Evolutionary conservation across 495 filamentous ascomycete genomes (phyloP).

Genomic region (Articulospora tetracladia): DNA sequence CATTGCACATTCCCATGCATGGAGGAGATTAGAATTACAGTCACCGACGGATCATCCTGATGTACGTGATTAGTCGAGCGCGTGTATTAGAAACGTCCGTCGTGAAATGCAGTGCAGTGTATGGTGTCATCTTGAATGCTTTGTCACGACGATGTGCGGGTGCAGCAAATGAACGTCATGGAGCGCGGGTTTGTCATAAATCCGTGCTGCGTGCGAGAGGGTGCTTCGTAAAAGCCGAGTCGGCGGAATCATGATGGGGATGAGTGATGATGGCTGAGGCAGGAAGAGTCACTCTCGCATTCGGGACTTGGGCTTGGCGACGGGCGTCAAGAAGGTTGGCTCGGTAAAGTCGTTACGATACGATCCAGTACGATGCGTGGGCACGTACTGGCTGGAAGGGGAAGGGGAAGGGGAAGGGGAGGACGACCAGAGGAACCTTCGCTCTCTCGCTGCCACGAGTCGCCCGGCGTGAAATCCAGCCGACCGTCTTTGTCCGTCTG

Average conservation of each 20-base stretch:
- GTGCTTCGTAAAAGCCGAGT: background rate
- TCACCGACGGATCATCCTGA: no score
- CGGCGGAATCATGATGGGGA: background rate
- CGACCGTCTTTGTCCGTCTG: no score
- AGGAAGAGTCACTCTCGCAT: background rate
- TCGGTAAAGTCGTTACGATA: background rate
- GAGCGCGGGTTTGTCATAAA: constrained; percentile 14
- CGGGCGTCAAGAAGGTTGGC: no score
- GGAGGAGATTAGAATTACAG: background rate
- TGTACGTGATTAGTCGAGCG: background rate
- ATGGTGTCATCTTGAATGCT: constrained; percentile 20
- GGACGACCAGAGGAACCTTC: background rate
- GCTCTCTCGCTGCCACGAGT: background rate
- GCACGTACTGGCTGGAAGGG: background rate
- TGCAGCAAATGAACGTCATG: background rate
- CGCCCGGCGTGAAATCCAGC: background rate
- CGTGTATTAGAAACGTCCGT: constrained; percentile 6
- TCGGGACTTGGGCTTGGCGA: background rate
- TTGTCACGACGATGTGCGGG: constrained; percentile 8
- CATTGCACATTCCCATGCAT: no score
- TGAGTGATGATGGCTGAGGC: background rate
- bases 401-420: background rate
- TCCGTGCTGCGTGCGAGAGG: background rate
- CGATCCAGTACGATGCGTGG: no score
- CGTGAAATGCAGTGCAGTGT: constrained; percentile 10